Evolutionary conservation across 352 stramenopile species (phyloP).

Genomic region (Phytophthora melonis): DNA sequence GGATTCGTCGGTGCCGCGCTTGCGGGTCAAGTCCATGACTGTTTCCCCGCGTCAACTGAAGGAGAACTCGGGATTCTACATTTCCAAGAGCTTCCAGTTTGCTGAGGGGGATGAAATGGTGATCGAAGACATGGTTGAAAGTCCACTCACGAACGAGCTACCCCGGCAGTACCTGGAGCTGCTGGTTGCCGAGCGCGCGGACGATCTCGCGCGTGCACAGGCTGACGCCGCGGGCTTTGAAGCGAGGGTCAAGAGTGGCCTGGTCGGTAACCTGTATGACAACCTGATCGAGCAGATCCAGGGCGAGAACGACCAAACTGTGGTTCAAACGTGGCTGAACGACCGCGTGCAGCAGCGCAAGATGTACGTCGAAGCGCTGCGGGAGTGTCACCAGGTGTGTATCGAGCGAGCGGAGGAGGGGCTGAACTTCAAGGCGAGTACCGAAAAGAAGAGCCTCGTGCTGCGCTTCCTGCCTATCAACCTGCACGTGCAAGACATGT

Average conservation of each 20-base stretch:
- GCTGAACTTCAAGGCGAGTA: conserved; percentile 85
- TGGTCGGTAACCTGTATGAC: conserved; percentile 74
- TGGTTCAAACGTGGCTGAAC: conserved; percentile 79
- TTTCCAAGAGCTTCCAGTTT: conserved; percentile 87
- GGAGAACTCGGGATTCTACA: conserved; percentile 81
- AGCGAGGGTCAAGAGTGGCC: conserved; percentile 67
- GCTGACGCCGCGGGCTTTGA: conserved; percentile 66
- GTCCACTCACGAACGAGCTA: conserved; percentile 82
- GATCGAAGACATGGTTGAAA: conserved; percentile 86
- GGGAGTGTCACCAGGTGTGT: conserved; percentile 77
- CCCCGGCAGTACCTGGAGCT: conserved; percentile 82
- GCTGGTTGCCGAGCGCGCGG: conserved; percentile 57
- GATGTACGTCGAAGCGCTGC: conserved; percentile 74
- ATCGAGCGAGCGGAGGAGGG: conserved; percentile 73
- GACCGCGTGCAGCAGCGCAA: conserved; percentile 73
- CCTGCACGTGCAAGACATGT: conserved; percentile 88
- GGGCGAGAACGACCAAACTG: conserved; percentile 76
- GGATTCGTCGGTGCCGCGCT: conserved; percentile 45
- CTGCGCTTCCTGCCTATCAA: conserved; percentile 86
- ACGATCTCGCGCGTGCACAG: conserved; percentile 64
- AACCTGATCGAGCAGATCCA: conserved; percentile 90
- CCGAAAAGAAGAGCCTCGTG: conserved; percentile 81
- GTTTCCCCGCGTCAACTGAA: conserved; percentile 78
- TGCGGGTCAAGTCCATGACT: conserved; percentile 79
- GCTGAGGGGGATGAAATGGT: conserved; percentile 76